Conservation (phyloP, 2,329 filamentous ascomycete species). For the Nectriaceae sp. region DNA sequence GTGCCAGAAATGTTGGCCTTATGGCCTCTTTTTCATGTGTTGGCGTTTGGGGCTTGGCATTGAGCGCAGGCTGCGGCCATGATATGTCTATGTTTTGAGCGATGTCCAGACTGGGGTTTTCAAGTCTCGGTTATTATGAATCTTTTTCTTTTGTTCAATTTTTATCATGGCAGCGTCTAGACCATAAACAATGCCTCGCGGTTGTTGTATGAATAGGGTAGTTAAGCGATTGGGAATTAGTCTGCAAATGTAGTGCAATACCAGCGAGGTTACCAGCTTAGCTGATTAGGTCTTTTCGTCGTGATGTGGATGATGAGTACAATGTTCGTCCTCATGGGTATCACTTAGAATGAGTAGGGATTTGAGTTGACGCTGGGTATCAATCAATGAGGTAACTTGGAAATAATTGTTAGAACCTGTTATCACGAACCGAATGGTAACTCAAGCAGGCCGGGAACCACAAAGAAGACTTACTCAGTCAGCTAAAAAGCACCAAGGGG, state of each 20-base stretch:
- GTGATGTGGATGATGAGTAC: too few species aligned
- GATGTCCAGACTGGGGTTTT: conserved; percentile 1
- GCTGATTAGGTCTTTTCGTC: conserved; percentile 2
- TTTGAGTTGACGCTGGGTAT: too few species aligned
- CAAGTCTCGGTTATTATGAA: not conserved
- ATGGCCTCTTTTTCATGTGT: conserved; percentile 9
- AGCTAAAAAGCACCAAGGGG: conserved; percentile 26
- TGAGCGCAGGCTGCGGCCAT: conserved; percentile 19
- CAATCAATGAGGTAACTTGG: too few species aligned
- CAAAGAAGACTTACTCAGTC: conserved; percentile 18
- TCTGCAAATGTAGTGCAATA: conserved; percentile 4
- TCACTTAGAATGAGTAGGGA: too few species aligned
- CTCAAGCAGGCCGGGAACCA: too few species aligned
- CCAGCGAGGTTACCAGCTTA: conserved; percentile 2
- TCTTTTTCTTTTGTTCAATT: conserved; percentile 2
- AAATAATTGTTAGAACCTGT: too few species aligned
- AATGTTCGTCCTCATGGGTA: too few species aligned
- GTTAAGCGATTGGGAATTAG: conserved; percentile 7
- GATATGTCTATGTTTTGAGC: not conserved
- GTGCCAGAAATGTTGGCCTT: conserved; percentile 1
- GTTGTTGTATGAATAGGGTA: not conserved
- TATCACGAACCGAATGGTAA: too few species aligned
- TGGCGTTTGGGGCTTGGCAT: conserved; percentile 17
- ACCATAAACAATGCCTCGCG: conserved; percentile 1
- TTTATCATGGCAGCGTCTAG: not conserved